Percentiles rank a stretch among this genome's conserved stretches.
phyloP scores from a whole-genome alignment of 1,284 basidiomycete genomes.

The Abortiporus biennis region DNA sequence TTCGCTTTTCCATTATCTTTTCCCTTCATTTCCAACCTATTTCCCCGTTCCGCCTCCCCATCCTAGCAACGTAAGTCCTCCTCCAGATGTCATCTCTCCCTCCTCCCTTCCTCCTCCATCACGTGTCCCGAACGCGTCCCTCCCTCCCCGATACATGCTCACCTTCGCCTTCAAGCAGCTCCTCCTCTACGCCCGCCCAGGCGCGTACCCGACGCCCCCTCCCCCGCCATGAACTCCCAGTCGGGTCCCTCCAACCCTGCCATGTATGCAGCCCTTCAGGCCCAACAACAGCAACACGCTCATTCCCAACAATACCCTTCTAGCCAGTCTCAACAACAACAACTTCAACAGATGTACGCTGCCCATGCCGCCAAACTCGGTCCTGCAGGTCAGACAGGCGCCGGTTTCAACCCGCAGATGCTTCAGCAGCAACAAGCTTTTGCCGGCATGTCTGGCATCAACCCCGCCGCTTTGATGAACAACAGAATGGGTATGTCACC shows the following conservation, averaged over 20 bases:
- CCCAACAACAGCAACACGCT: slow-evolving; percentile 10
- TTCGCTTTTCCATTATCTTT: neutral
- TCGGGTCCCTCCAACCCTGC: slow-evolving; percentile 23
- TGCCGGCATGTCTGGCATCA: slow-evolving; percentile 1
- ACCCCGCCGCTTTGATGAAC: slow-evolving; percentile 5
- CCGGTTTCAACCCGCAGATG: slow-evolving; percentile 10
- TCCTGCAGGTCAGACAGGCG: slow-evolving; percentile 10
- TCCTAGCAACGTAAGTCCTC: neutral
- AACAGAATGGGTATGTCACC: neutral
- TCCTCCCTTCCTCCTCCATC: slow-evolving; percentile 3
- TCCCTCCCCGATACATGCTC: neutral
- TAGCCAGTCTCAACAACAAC: slow-evolving; percentile 7
- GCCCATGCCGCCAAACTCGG: slow-evolving; percentile 10
- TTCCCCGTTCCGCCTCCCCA: neutral
- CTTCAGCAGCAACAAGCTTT: slow-evolving; percentile 2
- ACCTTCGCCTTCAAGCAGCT: slow-evolving; percentile 1
- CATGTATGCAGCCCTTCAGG: slow-evolving; percentile 28
- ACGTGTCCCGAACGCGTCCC: slow-evolving; percentile 6
- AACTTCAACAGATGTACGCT: slow-evolving; percentile 12
- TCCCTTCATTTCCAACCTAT: slow-evolving; percentile 1
- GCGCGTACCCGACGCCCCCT: neutral
- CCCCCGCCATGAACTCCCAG: slow-evolving; percentile 11
- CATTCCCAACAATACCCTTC: slow-evolving; percentile 3
- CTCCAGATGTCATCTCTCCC: neutral
- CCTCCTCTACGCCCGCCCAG: neutral